Conservation (phyloP, 371 early-diverging fungal genomes). For the Cokeromyces recurvatus region DNA sequence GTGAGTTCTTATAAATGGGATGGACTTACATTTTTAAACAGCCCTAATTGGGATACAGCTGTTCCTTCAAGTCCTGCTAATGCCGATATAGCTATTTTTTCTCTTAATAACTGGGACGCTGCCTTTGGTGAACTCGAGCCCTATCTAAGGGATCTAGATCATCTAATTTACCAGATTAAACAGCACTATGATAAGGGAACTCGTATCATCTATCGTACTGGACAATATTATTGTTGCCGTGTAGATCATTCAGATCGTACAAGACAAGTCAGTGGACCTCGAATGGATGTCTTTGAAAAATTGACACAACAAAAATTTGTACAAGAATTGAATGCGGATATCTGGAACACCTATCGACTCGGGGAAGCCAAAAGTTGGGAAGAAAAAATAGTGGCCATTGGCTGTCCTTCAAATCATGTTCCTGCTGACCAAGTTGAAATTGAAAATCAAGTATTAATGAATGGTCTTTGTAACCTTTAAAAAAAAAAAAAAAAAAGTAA, state of each 20-base stretch:
- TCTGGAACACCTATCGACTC: conserved; percentile 39
- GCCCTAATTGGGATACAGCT: conserved; percentile 28
- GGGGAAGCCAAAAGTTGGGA: conserved; percentile 32
- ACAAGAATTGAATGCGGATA: conserved; percentile 19
- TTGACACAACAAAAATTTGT: conserved; percentile 20
- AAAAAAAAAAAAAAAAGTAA: conserved; percentile 2
- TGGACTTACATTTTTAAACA: conserved; percentile 43
- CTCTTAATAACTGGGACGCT: conserved; percentile 52
- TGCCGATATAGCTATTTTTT: conserved; percentile 28
- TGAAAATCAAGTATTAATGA: conserved; percentile 47
- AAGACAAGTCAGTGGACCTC: conserved; percentile 32
- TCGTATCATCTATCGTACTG: conserved; percentile 44
- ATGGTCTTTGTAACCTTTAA: conserved; percentile 26
- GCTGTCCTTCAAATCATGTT: conserved; percentile 45
- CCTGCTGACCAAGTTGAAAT: conserved; percentile 40
- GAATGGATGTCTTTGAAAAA: conserved; percentile 37
- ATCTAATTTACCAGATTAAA: conserved; percentile 22
- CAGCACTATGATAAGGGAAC: conserved; percentile 23
- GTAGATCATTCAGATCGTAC: conserved; percentile 30
- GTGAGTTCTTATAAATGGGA: conserved; percentile 46
- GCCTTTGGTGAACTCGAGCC: conserved; percentile 34
- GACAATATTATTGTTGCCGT: conserved; percentile 54
- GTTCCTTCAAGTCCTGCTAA: conserved; percentile 12
- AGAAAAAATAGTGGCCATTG: conserved; percentile 21
- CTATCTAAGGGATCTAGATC: conserved; percentile 23